Base-by-base conservation (phyloP, 768 basidiomycete species). In the Boletus sp. region DNA sequence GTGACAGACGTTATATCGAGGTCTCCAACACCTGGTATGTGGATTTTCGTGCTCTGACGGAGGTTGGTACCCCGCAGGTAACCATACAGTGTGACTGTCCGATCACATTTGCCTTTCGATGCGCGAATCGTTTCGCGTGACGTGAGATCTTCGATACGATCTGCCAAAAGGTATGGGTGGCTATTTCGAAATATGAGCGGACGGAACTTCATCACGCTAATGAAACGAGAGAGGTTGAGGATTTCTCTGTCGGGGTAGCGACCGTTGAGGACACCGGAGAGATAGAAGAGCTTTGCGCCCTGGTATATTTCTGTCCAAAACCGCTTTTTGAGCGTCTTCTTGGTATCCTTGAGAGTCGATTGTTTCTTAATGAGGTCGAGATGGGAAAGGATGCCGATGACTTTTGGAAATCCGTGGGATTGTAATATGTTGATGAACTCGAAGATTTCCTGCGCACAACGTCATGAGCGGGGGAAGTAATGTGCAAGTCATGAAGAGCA, bases 251-350 rank as follows among this genome's bases (percentile, higher is more conserved):
- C 97, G 32, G 97, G 95, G 72, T 98, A 98, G 40, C 95, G 91
- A 18, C 97, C 97, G 64, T 98, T 98, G 65, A 98, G 82, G 33
- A 98, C 92, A 17, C 96, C 97, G 3, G 92, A 94, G 50, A 98
- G 86, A 72, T 97, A 98, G 76, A 98, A 98, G 8, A 99, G 85
- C 71, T 99, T 99, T 32, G 97, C 96, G 49, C 97, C 97, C 66
- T 94, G 91, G 72, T 98, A 98, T 12, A 99, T 98, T 73, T 99
- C 97, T 0, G 95, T 93, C 97, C 97, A 99, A 77, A 99, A 99
- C 10, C 97, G 91, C 69, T 93, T 97, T 75, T 99, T 99, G 39
- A 99, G 83, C 0, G 87, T 76, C 67, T 97, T 97, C 77, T 98
- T 99, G 52, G 93, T 94, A 49, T 85, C 84, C 55, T 88, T 89